These are phyloP conservation scores for Cubamyces lactineus DNA, from an alignment of 768 basidiomycete species.

Conservation along the genomic window DNA sequence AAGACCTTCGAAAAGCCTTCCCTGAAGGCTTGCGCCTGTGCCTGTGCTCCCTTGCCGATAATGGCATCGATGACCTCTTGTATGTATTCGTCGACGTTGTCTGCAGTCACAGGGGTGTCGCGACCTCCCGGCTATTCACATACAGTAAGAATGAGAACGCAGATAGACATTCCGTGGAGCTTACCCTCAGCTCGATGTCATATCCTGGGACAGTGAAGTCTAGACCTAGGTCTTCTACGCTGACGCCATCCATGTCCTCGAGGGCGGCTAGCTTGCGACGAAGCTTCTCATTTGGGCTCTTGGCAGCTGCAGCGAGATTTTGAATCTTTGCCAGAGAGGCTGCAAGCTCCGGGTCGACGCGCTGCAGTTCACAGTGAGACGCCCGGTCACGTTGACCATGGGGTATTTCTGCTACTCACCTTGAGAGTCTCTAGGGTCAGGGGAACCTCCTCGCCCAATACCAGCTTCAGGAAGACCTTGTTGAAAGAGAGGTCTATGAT, in stretches of 20 bases:
- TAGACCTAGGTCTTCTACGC: slow-evolving; percentile 84
- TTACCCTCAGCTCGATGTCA: slow-evolving; percentile 85
- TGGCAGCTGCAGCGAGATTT: slow-evolving; percentile 53
- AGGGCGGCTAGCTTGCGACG: slow-evolving; percentile 37
- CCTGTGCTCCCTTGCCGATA: slow-evolving; percentile 74
- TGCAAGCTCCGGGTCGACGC: slow-evolving; percentile 84
- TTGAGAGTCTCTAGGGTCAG: slow-evolving; percentile 82
- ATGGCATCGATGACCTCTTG: slow-evolving; percentile 86
- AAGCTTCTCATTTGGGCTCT: slow-evolving; percentile 50
- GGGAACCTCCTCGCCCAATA: slow-evolving; percentile 86
- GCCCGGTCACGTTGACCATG: too few species aligned
- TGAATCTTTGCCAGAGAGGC: slow-evolving; percentile 84
- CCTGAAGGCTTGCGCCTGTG: slow-evolving; percentile 88
- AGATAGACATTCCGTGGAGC: slow-evolving; percentile 19
- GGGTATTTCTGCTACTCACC: slow-evolving; percentile 44
- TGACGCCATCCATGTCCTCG: slow-evolving; percentile 45
- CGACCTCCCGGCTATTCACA: slow-evolving; percentile 69
- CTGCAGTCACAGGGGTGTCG: slow-evolving; percentile 78
- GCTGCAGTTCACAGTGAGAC: slow-evolving; percentile 43
- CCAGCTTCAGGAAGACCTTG: slow-evolving; percentile 90
- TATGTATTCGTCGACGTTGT: slow-evolving; percentile 90
- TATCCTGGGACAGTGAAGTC: slow-evolving; percentile 98
- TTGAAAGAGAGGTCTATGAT: slow-evolving; percentile 97
- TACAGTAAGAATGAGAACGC: slow-evolving; percentile 3
- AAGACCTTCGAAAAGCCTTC: slow-evolving; percentile 97